These are phyloP conservation scores for Malus hybrid DNA, from an alignment of 331 rosid species.

Conservation along the genomic window DNA sequence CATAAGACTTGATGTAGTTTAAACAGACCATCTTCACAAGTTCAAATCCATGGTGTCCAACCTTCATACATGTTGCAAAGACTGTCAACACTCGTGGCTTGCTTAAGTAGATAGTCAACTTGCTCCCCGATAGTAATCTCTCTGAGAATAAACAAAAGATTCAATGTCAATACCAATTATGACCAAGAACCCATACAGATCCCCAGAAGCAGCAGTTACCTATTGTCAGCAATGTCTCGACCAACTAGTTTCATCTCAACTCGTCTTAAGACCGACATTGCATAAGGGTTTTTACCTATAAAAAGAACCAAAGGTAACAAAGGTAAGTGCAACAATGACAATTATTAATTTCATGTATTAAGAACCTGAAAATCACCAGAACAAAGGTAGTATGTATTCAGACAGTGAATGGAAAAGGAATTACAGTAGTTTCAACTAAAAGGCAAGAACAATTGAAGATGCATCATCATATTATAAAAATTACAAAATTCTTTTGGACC, in stretches of 20 bases:
- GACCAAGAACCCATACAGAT: slow-evolving; percentile 9
- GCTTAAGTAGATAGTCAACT: slow-evolving; percentile 89
- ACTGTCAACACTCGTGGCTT: slow-evolving; percentile 88
- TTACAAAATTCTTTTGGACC: neutral
- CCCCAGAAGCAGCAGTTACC: slow-evolving; percentile 37
- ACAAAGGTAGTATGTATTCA: neutral
- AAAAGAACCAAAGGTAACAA: slow-evolving; percentile 10
- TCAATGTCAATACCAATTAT: slow-evolving; percentile 10
- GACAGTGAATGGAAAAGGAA: neutral
- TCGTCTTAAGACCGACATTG: slow-evolving; percentile 68
- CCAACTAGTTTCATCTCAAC: slow-evolving; percentile 92
- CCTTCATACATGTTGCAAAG: slow-evolving; percentile 99
- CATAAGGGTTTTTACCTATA: slow-evolving; percentile 79
- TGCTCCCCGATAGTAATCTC: slow-evolving; percentile 66
- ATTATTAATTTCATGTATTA: neutral
- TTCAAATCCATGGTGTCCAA: slow-evolving; percentile 99
- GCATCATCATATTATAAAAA: neutral
- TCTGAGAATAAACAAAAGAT: slow-evolving; percentile 41
- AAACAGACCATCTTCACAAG: slow-evolving; percentile 24
- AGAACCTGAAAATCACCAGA: neutral
- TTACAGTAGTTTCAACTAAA: neutral
- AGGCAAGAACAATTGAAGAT: neutral
- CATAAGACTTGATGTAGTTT: slow-evolving; percentile 7
- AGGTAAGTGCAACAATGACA: no score
- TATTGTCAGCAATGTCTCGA: slow-evolving; percentile 62